A percentile compares a stretch with the other conserved stretches of the same genome.
These are phyloP conservation scores for Grosmannia penicillata DNA, from an alignment of 2,329 filamentous ascomycete genomes.

Conservation along the genomic window DNA sequence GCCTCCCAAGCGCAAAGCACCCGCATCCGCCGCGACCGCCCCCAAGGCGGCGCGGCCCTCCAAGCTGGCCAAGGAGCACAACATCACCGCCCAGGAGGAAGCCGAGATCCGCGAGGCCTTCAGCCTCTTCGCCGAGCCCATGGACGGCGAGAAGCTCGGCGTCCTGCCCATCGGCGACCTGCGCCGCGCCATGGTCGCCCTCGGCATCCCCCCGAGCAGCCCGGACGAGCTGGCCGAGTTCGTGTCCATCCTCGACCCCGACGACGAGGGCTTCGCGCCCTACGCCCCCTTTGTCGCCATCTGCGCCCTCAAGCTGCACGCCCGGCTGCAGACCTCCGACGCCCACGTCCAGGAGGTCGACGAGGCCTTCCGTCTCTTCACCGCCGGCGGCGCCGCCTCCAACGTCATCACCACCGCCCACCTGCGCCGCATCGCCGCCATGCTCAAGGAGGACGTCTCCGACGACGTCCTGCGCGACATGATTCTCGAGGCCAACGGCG, in stretches of 20 bases:
- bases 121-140: constrained; percentile 59
- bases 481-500: constrained; percentile 86
- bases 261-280: constrained; percentile 58
- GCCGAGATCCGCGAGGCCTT: constrained; percentile 86
- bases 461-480: constrained; percentile 77
- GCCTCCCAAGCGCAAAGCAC: constrained; percentile 39
- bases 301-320: constrained; percentile 72
- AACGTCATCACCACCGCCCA: constrained; percentile 67
- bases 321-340: constrained; percentile 35
- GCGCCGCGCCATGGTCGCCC: constrained; percentile 60
- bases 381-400: constrained; percentile 27
- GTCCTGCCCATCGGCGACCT: constrained; percentile 55
- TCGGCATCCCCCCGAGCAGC: constrained; percentile 55
- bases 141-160: constrained; percentile 57
- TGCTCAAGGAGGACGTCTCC: constrained; percentile 64
- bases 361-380: constrained; percentile 73
- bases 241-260: constrained; percentile 67
- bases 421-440: constrained; percentile 61
- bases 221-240: constrained; percentile 61
- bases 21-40: constrained; percentile 13
- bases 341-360: constrained; percentile 54
- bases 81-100: constrained; percentile 72
- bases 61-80: constrained; percentile 84
- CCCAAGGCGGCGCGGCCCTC: constrained; percentile 46
- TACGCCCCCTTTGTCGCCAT: constrained; percentile 78